These are phyloP conservation scores for Euphorbia pulcherrima DNA, from an alignment of 345 rosid species.

Conservation along the genomic window DNA sequence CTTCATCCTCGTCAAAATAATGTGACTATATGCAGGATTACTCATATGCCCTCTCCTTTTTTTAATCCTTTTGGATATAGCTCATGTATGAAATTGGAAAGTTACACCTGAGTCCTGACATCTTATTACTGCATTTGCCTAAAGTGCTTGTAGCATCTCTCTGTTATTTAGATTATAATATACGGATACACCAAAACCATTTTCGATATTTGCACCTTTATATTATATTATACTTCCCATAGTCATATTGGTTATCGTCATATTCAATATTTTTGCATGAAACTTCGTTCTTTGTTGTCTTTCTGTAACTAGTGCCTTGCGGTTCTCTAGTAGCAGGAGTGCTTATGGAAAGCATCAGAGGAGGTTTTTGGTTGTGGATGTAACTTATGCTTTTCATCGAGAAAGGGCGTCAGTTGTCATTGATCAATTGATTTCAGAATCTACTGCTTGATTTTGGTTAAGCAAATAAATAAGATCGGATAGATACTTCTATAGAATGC, in stretches of 20 bases:
- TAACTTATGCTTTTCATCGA: not conserved
- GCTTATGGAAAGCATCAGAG: not conserved
- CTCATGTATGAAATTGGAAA: not conserved
- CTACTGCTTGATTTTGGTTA: slow-evolving; percentile 3
- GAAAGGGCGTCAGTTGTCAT: not conserved
- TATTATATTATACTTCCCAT: not conserved
- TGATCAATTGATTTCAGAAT: not conserved
- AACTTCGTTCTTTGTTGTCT: not conserved
- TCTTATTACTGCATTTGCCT: not conserved
- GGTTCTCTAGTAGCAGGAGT: not conserved
- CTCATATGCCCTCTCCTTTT: not conserved
- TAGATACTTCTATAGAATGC: not conserved
- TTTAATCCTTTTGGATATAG: not conserved
- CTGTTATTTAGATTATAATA: not conserved
- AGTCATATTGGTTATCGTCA: not conserved
- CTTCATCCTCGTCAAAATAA: not conserved
- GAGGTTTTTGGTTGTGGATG: not conserved
- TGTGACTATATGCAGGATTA: not conserved
- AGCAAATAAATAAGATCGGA: not conserved
- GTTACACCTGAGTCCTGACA: not conserved
- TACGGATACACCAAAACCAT: not conserved
- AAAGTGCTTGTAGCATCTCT: not conserved
- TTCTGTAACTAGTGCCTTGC: not conserved
- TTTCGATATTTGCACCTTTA: not conserved
- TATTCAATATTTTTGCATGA: not conserved